Conservation (phyloP, 2,329 filamentous ascomycete genomes). For the Nemania diffusa region DNA sequence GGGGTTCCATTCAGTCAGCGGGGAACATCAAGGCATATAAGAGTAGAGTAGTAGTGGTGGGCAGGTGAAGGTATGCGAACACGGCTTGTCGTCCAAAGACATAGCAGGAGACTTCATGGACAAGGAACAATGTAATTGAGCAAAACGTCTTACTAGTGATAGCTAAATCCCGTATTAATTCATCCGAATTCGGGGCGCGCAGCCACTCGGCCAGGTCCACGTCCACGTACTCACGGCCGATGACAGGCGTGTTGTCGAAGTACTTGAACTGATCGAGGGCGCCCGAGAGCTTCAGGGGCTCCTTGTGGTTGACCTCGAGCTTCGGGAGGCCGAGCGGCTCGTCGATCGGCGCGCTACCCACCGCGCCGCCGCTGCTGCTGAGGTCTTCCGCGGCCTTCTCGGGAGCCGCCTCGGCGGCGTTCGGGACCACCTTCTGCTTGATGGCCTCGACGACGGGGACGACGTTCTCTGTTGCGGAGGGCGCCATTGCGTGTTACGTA, state of each 20-base stretch:
- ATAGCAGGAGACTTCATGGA: constrained; percentile 1
- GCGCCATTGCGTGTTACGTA: constrained; percentile 37
- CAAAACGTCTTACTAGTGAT: constrained; percentile 65
- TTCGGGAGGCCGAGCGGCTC: constrained; percentile 37
- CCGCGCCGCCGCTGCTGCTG: constrained; percentile 29
- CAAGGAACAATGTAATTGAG: not conserved
- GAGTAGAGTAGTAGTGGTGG: not conserved
- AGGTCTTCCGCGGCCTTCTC: constrained; percentile 29
- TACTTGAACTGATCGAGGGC: constrained; percentile 62
- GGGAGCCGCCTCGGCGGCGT: constrained; percentile 1
- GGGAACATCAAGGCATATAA: not conserved
- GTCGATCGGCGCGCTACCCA: constrained; percentile 30
- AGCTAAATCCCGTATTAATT: constrained; percentile 72
- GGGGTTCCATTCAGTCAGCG: not conserved
- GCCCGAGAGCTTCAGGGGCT: constrained; percentile 61
- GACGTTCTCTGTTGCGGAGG: constrained; percentile 44
- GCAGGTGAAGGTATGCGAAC: not conserved
- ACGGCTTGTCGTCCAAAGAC: not conserved
- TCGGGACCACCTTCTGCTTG: constrained; percentile 40
- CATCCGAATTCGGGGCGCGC: constrained; percentile 69
- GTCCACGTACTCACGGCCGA: constrained; percentile 70
- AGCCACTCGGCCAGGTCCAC: constrained; percentile 70
- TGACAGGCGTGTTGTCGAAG: constrained; percentile 70
- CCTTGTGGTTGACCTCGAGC: constrained; percentile 41
- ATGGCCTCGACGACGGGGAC: constrained; percentile 40